phyloP scores from a whole-genome alignment of 495 filamentous ascomycete genomes.

The Penicillium egyptiacum region DNA sequence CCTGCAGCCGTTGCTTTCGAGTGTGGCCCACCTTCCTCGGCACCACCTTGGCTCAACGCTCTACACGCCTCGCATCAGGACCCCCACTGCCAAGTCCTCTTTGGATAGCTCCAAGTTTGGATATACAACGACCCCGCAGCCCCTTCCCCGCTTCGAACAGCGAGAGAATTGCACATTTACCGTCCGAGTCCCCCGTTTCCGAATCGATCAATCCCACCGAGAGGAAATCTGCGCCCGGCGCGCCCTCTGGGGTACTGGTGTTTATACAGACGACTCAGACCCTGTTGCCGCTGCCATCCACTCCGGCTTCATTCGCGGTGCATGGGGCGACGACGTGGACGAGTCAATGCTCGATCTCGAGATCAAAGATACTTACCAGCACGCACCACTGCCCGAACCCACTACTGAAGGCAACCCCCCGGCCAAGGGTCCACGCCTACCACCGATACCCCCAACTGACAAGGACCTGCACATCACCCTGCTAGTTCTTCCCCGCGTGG shows the following conservation, averaged over 20 bases:
- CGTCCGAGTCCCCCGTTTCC: slow-evolving; percentile 77
- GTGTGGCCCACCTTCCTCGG: slow-evolving; percentile 66
- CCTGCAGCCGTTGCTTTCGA: slow-evolving; percentile 66
- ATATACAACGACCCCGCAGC: slow-evolving; percentile 69
- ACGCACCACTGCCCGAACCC: slow-evolving; percentile 34
- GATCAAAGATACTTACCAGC: slow-evolving; percentile 46
- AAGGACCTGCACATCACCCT: slow-evolving; percentile 83
- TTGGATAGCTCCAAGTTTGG: slow-evolving; percentile 58
- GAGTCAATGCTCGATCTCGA: slow-evolving; percentile 66
- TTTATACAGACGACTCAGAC: slow-evolving; percentile 97
- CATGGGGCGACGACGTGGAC: slow-evolving; percentile 76
- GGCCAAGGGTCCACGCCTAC: slow-evolving; percentile 38
- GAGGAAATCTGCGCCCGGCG: slow-evolving; percentile 78
- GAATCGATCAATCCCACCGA: slow-evolving; percentile 63
- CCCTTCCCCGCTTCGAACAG: slow-evolving; percentile 74
- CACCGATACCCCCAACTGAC: slow-evolving; percentile 47
- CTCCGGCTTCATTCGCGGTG: slow-evolving; percentile 85
- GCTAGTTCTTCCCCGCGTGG: slow-evolving; percentile 74
- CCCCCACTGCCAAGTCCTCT: slow-evolving; percentile 47
- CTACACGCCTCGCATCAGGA: slow-evolving; percentile 52
- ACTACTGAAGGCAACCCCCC: slow-evolving; percentile 15
- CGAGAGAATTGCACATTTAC: slow-evolving; percentile 91
- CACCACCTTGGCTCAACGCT: slow-evolving; percentile 76
- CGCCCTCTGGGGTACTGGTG: slow-evolving; percentile 85
- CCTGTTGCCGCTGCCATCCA: slow-evolving; percentile 91